Conservation (phyloP, 192 early-diverging fungal species). For the Coemansia asiatica region DNA sequence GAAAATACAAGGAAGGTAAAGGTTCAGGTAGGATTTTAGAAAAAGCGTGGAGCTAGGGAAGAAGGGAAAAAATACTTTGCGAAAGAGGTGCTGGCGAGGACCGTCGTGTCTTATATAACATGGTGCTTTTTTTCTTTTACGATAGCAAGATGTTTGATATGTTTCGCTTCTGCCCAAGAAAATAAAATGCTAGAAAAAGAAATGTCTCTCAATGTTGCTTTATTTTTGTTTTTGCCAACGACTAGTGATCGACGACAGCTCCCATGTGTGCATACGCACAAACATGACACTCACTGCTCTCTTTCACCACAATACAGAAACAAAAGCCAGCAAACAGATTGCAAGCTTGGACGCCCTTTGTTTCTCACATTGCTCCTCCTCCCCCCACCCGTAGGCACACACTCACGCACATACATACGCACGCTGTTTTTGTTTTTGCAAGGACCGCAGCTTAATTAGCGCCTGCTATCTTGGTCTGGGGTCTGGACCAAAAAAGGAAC, state of each 20-base stretch:
- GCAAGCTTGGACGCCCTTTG: background rate
- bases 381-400: no score
- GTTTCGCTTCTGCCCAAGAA: no score
- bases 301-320: conserved; percentile 1
- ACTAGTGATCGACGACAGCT: conserved; percentile 7
- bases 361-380: no score
- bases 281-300: background rate
- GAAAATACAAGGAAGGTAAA: conserved; percentile 12
- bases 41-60: conserved; percentile 20
- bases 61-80: conserved; percentile 4
- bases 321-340: background rate
- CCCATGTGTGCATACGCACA: conserved; percentile 13
- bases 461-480: background rate
- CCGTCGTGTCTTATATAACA: conserved; percentile 14
- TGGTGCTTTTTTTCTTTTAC: background rate
- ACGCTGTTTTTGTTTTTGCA: no score
- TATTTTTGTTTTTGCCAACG: conserved; percentile 10
- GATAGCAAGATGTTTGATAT: background rate
- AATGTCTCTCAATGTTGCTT: background rate
- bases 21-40: conserved; percentile 11
- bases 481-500: background rate
- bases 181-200: background rate
- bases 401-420: no score
- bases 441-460: background rate
- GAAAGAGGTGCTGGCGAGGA: background rate